phyloP scores from a whole-genome alignment of 1,284 basidiomycete species.

The Ganoderma boninense region DNA sequence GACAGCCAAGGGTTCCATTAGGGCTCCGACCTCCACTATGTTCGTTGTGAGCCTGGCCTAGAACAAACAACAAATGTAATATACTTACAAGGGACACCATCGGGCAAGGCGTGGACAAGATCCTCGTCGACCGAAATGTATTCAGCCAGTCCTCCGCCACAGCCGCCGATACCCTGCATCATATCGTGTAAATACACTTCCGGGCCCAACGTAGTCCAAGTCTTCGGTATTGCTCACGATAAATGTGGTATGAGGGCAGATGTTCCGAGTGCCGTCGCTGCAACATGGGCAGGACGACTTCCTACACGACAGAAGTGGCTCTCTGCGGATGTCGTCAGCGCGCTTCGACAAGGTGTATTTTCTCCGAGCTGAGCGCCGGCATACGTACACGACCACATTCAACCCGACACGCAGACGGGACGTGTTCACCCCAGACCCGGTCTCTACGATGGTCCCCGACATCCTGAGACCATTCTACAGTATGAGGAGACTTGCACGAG shows the following conservation, averaged over 20 bases:
- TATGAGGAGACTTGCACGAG: not conserved
- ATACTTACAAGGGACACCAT: slow-evolving; percentile 18
- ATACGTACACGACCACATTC: slow-evolving; percentile 42
- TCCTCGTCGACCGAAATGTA: slow-evolving; percentile 38
- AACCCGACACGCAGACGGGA: slow-evolving; percentile 36
- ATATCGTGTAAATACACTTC: not conserved
- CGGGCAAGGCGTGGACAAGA: slow-evolving; percentile 40
- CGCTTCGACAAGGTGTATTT: not conserved
- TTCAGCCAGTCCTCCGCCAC: slow-evolving; percentile 41
- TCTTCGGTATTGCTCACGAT: slow-evolving; percentile 36
- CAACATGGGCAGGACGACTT: slow-evolving; percentile 31
- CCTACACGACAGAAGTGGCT: slow-evolving; percentile 41
- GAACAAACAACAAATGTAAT: not conserved
- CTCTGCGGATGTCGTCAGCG: slow-evolving; percentile 30
- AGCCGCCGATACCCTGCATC: slow-evolving; percentile 33
- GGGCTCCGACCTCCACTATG: slow-evolving; percentile 40
- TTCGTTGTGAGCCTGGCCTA: not conserved
- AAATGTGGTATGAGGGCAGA: slow-evolving; percentile 38
- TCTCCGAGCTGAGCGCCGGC: too few relatives aligned
- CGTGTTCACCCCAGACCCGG: slow-evolving; percentile 39
- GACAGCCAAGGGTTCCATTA: slow-evolving; percentile 45
- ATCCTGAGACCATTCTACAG: slow-evolving; percentile 29
- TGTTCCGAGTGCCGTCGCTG: slow-evolving; percentile 27
- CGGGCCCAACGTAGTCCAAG: not conserved
- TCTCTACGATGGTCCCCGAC: slow-evolving; percentile 39